Base-by-base conservation (phyloP, 75 land plant genomes). In the Pinus taeda region DNA sequence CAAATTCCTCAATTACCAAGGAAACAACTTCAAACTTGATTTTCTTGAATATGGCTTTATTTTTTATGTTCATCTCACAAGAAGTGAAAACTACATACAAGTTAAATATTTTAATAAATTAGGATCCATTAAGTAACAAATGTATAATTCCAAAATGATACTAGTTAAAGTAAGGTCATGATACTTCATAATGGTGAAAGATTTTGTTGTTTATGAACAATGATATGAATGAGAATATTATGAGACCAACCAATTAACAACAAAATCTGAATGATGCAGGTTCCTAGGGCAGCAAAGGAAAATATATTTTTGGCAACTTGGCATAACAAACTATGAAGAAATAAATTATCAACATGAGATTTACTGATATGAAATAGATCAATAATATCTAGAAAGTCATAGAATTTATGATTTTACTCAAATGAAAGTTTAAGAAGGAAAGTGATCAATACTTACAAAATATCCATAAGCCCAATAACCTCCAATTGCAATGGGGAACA, bases 391-490 rank as follows among this genome's bases (percentile, higher is more conserved):
- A 45, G 53, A 45, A 45, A 45, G 9, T 45, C 53, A 1, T 9
- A 7, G 53, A 8, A 45, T 45, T 45, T 45, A 45, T 45, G 8
- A 45, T 45, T 45, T 45, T 45, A 45, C 53, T 45, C 53, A 45
- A 8, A 45, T 45, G 8, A 8, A 7, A 6, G 9, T 45, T 45
- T 6, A 9, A 45, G 7, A 45, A 45, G 53, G 53, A 20, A 20
- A 53, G 26, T 75, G 66, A 65, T 36, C 8, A 3, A 15, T 59
- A 57, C 85, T 77, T 74, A 83, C 88, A 4, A 76, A 45, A 26
- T 79, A 73, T 13, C 88, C 88, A 60, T 83, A 86, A 58, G 88
- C 86, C 89, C 87, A 84, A 66, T 79, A 88, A 14, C 90, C 90
- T 64, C 82, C 85, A 71, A 88, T 73, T 18, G 88, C 88, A 36